Evolutionary conservation across 2,329 filamentous ascomycete genomes (phyloP).

Genomic region (Sarocladium oryzae): DNA sequence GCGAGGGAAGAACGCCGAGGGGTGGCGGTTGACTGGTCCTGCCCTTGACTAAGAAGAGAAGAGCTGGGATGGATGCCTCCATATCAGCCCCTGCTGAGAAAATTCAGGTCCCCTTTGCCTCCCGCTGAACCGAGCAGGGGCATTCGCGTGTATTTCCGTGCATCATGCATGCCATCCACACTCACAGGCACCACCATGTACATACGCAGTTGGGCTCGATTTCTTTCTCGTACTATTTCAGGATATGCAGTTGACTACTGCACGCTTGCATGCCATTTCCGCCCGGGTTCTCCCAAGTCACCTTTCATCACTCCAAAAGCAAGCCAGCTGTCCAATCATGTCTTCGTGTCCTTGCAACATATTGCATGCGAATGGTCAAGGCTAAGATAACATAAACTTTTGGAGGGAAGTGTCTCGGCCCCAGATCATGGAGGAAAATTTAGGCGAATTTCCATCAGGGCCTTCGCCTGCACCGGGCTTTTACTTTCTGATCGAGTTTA

Average conservation of each 20-base stretch:
- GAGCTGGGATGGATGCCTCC: too few species aligned
- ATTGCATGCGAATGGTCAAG: too few species aligned
- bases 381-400: background rate
- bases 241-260: conserved; percentile 1
- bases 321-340: too few species aligned
- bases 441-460: background rate
- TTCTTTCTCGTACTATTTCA: background rate
- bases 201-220: background rate
- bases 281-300: background rate
- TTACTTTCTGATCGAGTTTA: background rate
- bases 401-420: background rate
- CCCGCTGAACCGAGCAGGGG: background rate
- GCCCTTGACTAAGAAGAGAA: too few species aligned
- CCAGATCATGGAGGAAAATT: background rate
- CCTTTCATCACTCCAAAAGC: too few species aligned
- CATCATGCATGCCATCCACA: too few species aligned
- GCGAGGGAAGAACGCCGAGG: background rate
- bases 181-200: too few species aligned
- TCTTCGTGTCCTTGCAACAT: too few species aligned
- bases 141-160: too few species aligned
- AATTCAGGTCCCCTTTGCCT: too few species aligned
- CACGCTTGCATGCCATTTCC: background rate
- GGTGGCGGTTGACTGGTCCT: too few species aligned
- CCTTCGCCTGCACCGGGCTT: background rate
- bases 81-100: background rate